These are phyloP conservation scores for Talinum fruticosum DNA, from an alignment of 148 eudicot species.

Conservation along the genomic window DNA sequence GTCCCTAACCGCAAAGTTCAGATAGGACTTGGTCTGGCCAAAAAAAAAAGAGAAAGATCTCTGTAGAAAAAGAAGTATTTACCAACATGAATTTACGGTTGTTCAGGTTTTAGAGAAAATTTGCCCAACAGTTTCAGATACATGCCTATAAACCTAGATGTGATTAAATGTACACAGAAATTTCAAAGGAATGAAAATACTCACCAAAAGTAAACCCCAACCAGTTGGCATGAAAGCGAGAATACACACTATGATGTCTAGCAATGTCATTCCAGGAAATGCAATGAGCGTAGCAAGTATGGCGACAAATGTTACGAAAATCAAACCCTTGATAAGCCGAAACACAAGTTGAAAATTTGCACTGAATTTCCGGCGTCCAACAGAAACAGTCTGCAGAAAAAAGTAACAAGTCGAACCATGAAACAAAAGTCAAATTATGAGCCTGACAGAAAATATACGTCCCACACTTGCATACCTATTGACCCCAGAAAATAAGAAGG, in stretches of 20 bases:
- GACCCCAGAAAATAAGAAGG: not conserved
- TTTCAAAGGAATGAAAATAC: not conserved
- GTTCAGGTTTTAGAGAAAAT: too few relatives aligned
- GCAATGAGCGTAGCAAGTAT: constrained; percentile 54
- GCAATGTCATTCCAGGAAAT: constrained; percentile 57
- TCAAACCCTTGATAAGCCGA: constrained; percentile 43
- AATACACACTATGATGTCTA: constrained; percentile 77
- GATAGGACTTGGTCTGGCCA: too few relatives aligned
- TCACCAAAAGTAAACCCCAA: constrained; percentile 51
- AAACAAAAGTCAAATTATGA: not conserved
- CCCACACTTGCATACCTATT: not conserved
- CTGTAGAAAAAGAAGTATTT: too few relatives aligned
- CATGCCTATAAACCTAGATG: not conserved
- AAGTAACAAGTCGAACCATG: constrained; percentile 6
- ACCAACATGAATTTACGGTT: not conserved
- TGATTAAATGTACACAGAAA: not conserved
- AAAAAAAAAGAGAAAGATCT: too few relatives aligned
- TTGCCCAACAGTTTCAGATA: not conserved
- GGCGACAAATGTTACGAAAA: constrained; percentile 38
- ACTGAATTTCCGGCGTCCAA: constrained; percentile 47
- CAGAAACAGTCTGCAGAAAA: constrained; percentile 36
- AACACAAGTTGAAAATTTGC: constrained; percentile 51
- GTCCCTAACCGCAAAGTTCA: too few relatives aligned
- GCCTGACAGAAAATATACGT: not conserved
- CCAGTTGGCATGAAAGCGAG: constrained; percentile 99